phyloP scores from a whole-genome alignment of 352 stramenopile species.

The Blastocystis hominis region DNA sequence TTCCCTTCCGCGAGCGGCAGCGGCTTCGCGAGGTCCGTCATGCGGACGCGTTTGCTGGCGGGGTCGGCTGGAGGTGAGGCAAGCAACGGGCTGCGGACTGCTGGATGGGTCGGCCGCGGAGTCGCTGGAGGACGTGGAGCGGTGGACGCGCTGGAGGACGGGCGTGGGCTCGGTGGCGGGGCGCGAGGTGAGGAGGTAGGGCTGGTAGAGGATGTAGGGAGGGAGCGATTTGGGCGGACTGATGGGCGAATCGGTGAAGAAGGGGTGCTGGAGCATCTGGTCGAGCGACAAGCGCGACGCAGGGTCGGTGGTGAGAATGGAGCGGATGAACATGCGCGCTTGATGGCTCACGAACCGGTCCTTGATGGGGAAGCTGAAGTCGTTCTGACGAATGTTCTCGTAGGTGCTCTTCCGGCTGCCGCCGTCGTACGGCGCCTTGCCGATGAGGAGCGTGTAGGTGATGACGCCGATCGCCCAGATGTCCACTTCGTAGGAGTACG shows the following conservation, averaged over 20 bases:
- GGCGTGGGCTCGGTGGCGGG: conserved; percentile 25
- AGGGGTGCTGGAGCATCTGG: conserved; percentile 53
- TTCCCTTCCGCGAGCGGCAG: neutral
- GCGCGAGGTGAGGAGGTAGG: conserved; percentile 34
- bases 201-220: conserved; percentile 46
- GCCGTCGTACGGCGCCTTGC: conserved; percentile 88
- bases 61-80: no score
- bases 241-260: conserved; percentile 57
- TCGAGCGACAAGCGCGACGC: conserved; percentile 32
- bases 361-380: conserved; percentile 49
- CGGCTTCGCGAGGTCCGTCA: neutral
- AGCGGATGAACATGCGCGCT: conserved; percentile 55
- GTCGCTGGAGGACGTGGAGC: neutral
- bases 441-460: conserved; percentile 84
- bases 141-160: conserved; percentile 18
- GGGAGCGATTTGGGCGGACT: conserved; percentile 45
- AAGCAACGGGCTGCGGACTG: neutral
- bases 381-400: conserved; percentile 15
- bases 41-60: neutral
- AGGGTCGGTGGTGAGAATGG: conserved; percentile 37
- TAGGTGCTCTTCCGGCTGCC: conserved; percentile 71
- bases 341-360: conserved; percentile 47
- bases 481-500: conserved; percentile 83
- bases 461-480: conserved; percentile 87
- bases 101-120: neutral